Evolutionary conservation across 2,329 filamentous ascomycete genomes (phyloP), one percentile per base, ranked within the genome.

Genomic region (Albophoma yamanashiensis): DNA sequence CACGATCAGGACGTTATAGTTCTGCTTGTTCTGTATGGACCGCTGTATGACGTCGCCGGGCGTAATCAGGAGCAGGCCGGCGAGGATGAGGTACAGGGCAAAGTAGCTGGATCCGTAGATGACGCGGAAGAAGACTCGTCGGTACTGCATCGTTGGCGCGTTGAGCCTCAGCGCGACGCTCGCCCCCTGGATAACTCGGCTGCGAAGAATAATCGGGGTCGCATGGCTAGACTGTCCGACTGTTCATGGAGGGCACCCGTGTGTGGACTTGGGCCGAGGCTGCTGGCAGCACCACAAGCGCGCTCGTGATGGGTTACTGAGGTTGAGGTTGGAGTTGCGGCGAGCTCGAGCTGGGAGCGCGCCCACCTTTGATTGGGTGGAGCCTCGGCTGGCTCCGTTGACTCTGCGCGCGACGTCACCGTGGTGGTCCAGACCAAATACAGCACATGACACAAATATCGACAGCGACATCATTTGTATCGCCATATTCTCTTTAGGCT

Each of bases 1-100:
- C 66, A 97, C 84, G 69, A 94, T 87, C 76, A 94, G 89, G 68
- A 95, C 84, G 73, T 96, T 94, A 73, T 89, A 89, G 57, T 85
- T 78, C 66, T 91, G 87, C 58, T 76, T 67, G 59, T 84, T 86
- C 40, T 76, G 73, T 60, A 89, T 82, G 57, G 90, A 89, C 72
- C 94, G 90, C 71, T 87, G 87, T 73, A 97, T 88, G 61, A 86
- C 79, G 68, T 97, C 92, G 69, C 82, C 87, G 1, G 92, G 92
- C 0, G 91, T 91, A 65, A 95, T 81, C 68, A 93, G 81, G 50
- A 96, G 81, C 60, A 97, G 82, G 60, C 82, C 81, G 66, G 90
- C 73, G 42, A 92, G 83, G 67, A 95, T 70, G 67, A 93, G 73
- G 72, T 88, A 88, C 69, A 97, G 81, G 67, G 92, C 73, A 62